Base-by-base conservation (phyloP, 306 rosid genomes). In the Malus orientalis region DNA sequence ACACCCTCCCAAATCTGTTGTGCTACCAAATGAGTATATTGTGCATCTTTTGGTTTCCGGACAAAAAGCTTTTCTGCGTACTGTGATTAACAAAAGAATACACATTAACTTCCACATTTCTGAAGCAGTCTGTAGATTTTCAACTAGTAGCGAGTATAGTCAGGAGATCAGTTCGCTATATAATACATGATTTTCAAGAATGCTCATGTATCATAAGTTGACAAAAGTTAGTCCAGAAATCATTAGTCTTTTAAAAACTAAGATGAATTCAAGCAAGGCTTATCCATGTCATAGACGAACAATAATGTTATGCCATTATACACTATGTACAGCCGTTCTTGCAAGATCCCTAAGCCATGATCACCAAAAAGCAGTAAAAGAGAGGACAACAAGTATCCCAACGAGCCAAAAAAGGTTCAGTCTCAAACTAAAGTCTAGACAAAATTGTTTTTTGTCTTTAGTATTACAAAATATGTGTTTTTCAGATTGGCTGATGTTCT, bases 1-100 rank as follows among this genome's bases (percentile, higher is more conserved):
- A 92, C 97, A 62, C 90, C 93, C 78, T 92, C 99, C 98, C 96
- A 93, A 61, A 96, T 88, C 80, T 91, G 98, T 73, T 84, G 99
- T 36, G 96, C 93, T 78, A 92, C 88, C 71, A 89, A 59, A 70
- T 87, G 84, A 59, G 81, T 87, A 82, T 86, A 89, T 64, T 95
- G 97, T 70, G 78, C 86, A 76, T 96, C 98, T 83, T 88, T 96
- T 8, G 89, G 93, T 83, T 74, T 96, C 77, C 91, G 92, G 67
- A 89, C 92, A 74, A 92, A 96, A 82, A 87, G 79, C 88, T 96
- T 96, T 75, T 96, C 99, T 14, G 98, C 99, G 75, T 96, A 96
- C 99, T 95, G 91, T 59, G 78, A 83, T 68, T n/a, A 33, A 75
- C 55, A 62, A 81, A 29, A 74, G 38, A 76, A 75, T 69, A 65